phyloP scores from a whole-genome alignment of 768 basidiomycete species.

The Boletus rex-veris region DNA sequence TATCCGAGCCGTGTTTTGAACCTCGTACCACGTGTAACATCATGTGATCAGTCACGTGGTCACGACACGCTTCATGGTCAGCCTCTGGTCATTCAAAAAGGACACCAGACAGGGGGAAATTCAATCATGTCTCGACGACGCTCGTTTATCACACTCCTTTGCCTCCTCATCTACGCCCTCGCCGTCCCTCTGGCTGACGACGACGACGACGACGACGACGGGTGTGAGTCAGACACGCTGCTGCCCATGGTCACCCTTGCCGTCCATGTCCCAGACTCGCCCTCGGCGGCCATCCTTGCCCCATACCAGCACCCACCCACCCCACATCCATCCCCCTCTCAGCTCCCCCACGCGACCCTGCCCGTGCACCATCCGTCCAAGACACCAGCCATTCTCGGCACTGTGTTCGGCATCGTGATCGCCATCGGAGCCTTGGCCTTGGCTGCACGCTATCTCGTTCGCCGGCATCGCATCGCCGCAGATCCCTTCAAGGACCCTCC shows the following conservation, averaged over 20 bases:
- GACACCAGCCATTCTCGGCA: conserved; percentile 16
- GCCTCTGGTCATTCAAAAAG: conserved; percentile 11
- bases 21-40: conserved; percentile 6
- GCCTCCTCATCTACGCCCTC: not conserved
- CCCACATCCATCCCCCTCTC: conserved; percentile 11
- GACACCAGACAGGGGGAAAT: not conserved
- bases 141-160: conserved; percentile 21
- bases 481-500: conserved; percentile 15
- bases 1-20: conserved; percentile 8
- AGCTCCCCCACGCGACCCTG: conserved; percentile 6
- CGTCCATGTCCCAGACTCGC: not conserved
- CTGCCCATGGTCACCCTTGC: not conserved
- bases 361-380: conserved; percentile 5
- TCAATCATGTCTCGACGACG: conserved; percentile 12
- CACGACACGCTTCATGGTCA: conserved; percentile 11
- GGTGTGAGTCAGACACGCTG: not conserved
- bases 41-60: conserved; percentile 19
- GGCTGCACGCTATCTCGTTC: conserved; percentile 8
- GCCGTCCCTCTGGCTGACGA: conserved; percentile 11
- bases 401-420: conserved; percentile 13
- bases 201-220: conserved; percentile 6
- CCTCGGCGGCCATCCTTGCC: conserved; percentile 4
- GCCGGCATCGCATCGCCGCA: conserved; percentile 5
- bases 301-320: conserved; percentile 9
- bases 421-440: conserved; percentile 6